These are phyloP conservation scores for Xylaria curta DNA, from an alignment of 495 filamentous ascomycete genomes.

Conservation along the genomic window DNA sequence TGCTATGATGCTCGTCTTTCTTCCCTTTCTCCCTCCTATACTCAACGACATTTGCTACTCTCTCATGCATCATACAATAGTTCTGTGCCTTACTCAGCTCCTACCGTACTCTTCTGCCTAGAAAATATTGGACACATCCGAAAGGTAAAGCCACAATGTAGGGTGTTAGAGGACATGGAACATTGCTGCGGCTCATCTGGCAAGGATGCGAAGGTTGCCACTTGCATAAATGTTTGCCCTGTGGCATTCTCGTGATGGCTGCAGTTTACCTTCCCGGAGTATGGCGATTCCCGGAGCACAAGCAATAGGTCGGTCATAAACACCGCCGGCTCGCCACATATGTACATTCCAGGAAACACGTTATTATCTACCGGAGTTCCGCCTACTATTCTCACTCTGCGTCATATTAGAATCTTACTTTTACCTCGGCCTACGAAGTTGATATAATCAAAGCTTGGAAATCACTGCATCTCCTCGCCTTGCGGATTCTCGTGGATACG, in stretches of 20 bases:
- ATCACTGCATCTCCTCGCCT: neutral
- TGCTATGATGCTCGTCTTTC: neutral
- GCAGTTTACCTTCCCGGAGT: neutral
- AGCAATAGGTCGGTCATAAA: neutral
- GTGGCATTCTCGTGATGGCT: neutral
- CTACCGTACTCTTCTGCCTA: neutral
- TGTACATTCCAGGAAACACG: neutral
- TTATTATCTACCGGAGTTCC: neutral
- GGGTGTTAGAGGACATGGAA: neutral
- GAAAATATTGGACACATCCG: neutral
- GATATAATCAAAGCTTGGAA: neutral
- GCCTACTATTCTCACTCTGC: neutral
- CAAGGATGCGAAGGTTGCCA: neutral
- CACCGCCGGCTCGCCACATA: neutral
- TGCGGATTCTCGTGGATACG: neutral
- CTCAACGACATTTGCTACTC: neutral
- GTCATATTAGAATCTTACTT: neutral
- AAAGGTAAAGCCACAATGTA: neutral
- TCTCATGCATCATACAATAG: neutral
- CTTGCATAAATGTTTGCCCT: neutral
- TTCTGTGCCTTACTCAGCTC: neutral
- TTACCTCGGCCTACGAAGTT: neutral
- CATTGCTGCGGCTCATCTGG: neutral
- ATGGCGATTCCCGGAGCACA: neutral
- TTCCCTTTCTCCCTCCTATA: neutral